phyloP scores from a whole-genome alignment of 495 filamentous ascomycete species.

The Penicillium dipodomyicola region DNA sequence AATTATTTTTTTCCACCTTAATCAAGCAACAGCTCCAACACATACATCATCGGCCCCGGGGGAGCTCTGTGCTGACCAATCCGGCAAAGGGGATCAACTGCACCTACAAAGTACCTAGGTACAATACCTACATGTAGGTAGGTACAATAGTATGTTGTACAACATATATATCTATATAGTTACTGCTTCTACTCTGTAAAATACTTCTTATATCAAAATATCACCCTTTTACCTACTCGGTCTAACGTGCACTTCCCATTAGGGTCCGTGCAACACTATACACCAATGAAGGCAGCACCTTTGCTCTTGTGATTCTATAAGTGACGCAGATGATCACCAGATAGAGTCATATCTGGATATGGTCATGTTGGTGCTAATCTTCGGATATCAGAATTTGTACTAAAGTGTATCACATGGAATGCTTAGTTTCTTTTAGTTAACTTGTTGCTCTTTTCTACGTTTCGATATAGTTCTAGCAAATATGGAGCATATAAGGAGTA shows the following conservation, averaged over 20 bases:
- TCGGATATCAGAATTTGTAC: not conserved
- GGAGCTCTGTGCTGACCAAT: conserved; percentile 7
- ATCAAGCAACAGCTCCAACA: conserved; percentile 4
- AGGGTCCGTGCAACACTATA: conserved; percentile 21
- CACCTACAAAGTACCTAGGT: not conserved
- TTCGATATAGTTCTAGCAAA: too few species aligned
- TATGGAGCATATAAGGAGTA: too few species aligned
- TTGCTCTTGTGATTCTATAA: conserved; percentile 21
- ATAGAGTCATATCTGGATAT: conserved; percentile 3
- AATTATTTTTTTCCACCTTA: not conserved
- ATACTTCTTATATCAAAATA: not conserved
- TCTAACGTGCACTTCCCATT: not conserved
- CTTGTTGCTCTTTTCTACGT: too few species aligned
- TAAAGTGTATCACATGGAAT: conserved; percentile 1
- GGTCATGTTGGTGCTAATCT: not conserved
- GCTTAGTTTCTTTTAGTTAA: too few species aligned
- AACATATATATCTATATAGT: not conserved
- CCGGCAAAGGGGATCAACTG: conserved; percentile 5
- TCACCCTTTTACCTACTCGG: not conserved
- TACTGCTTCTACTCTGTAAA: not conserved
- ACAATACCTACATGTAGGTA: not conserved
- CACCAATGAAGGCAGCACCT: conserved; percentile 15
- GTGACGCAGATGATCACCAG: conserved; percentile 26
- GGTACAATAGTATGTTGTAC: not conserved
- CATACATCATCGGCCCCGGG: conserved; percentile 2